Conservation (phyloP, 371 early-diverging fungal species). For the Cokeromyces recurvatus region DNA sequence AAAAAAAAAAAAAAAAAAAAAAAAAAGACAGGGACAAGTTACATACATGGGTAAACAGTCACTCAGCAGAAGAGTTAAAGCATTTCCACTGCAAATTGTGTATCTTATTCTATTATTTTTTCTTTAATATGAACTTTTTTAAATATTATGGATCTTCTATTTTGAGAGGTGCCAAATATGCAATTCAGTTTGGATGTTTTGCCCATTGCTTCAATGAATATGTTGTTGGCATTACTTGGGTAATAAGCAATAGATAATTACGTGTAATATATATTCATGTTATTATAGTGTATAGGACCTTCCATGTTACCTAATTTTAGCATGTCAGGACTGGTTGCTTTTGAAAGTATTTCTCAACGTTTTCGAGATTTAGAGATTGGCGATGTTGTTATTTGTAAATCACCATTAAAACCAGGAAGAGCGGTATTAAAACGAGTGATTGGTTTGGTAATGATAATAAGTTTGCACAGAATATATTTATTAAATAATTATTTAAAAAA, state of each 20-base stretch:
- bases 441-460: slow-evolving; percentile 55
- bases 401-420: slow-evolving; percentile 62
- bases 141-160: background rate
- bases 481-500: too few species aligned
- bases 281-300: slow-evolving; percentile 70
- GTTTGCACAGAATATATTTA: background rate
- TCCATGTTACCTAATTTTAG: slow-evolving; percentile 84
- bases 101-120: too few species aligned
- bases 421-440: slow-evolving; percentile 73
- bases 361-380: slow-evolving; percentile 55
- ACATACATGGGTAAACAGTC: too few species aligned
- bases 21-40: slow-evolving; percentile 10
- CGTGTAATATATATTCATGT: background rate
- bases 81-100: too few species aligned
- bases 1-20: background rate
- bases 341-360: slow-evolving; percentile 60
- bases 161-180: slow-evolving; percentile 15
- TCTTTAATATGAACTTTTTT: slow-evolving; percentile 7
- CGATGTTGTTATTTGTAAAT: slow-evolving; percentile 71
- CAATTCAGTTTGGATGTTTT: slow-evolving; percentile 54
- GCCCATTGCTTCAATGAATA: slow-evolving; percentile 60
- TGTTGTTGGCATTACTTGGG: slow-evolving; percentile 67
- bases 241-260: slow-evolving; percentile 21
- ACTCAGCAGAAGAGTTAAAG: too few species aligned
- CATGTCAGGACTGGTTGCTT: slow-evolving; percentile 60